A percentile compares a stretch with the other conserved stretches of the same genome.
Evolutionary conservation across 2,329 filamentous ascomycete genomes (phyloP).

Genomic region (Coniochaeta prunicola): DNA sequence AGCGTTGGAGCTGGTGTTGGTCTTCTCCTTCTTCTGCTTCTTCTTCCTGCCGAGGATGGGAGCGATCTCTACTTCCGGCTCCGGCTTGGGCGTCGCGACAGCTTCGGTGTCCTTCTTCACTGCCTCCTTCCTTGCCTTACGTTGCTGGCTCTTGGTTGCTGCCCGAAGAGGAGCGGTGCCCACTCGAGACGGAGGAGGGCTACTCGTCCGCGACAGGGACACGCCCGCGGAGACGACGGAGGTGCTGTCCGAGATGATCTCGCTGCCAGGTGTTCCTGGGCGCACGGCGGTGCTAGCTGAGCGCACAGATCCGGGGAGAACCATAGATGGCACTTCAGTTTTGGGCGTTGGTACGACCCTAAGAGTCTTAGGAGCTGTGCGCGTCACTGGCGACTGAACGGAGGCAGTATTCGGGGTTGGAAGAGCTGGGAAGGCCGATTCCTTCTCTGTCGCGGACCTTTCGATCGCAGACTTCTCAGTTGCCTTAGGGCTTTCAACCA

Average conservation of each 20-base stretch:
- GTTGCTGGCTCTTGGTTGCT: slow-evolving; percentile 72
- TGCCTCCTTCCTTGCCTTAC: slow-evolving; percentile 66
- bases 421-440: slow-evolving; percentile 43
- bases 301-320: background rate
- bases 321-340: slow-evolving; percentile 34
- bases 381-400: slow-evolving; percentile 43
- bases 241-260: slow-evolving; percentile 68
- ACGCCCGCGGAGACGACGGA: slow-evolving; percentile 67
- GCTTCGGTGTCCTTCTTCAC: slow-evolving; percentile 55
- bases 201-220: slow-evolving; percentile 61
- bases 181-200: slow-evolving; percentile 59
- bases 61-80: slow-evolving; percentile 51
- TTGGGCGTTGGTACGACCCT: slow-evolving; percentile 64
- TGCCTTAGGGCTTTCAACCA: slow-evolving; percentile 20
- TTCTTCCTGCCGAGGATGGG: slow-evolving; percentile 77
- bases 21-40: slow-evolving; percentile 73
- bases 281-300: slow-evolving; percentile 21
- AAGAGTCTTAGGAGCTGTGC: slow-evolving; percentile 55
- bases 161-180: slow-evolving; percentile 61
- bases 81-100: slow-evolving; percentile 40
- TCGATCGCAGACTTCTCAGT: slow-evolving; percentile 22
- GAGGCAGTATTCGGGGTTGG: slow-evolving; percentile 39
- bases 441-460: slow-evolving; percentile 14
- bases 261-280: slow-evolving; percentile 68
- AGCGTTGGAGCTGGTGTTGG: slow-evolving; percentile 18